Evolutionary conservation across 108 stramenopile species (phyloP), one percentile per base, ranked within the genome.

Genomic region (Pseudonitzschia pungens): DNA sequence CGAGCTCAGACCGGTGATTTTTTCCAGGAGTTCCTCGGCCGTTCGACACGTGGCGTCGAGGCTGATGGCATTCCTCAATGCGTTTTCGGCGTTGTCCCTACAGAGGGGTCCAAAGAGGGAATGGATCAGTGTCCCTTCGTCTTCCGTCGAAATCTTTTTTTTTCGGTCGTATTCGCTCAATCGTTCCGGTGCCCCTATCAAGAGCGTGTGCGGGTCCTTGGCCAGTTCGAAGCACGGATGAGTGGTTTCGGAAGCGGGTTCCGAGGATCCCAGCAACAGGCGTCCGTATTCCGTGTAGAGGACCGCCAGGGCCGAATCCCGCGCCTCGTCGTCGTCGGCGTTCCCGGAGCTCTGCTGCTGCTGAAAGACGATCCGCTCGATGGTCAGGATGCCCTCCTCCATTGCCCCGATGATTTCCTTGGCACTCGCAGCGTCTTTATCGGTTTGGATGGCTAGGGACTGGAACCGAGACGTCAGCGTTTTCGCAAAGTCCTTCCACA

Each of bases 11-110:
- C 62, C 72, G 53, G 63, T 43, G 50, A 91, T 74, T 29, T 77
- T 74, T 28, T 76, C 78, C n/a, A 89, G 71, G 54, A 84, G 72
- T 50, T 72, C 66, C 14, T 66, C 55, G 5, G 90, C 90, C 32
- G 81, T 66, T 1, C 45, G 27, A 69, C 86, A 82, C 28, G 85
- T 81, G 4, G 73, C 78, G 64, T 87, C 86, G 67, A 89, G 81
- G 44, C 77, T 75, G 5, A 83, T 78, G 26, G 90, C 90, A 68
- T 83, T 78, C 14, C 90, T 69, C 26, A 88, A 36, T 10, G 86
- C 78, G 72, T 91, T 91, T 48, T 86, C 74, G 21, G 88, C 90
- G 65, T 87, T 88, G 65, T 82, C 77, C 31, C 70, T 60, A 59
- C 87, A 87, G 15, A 86, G 57, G 5, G 20, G 42, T 29, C 73